Evolutionary conservation across 768 basidiomycete genomes (phyloP).

Genomic region (Xerocomus spinulosus): DNA sequence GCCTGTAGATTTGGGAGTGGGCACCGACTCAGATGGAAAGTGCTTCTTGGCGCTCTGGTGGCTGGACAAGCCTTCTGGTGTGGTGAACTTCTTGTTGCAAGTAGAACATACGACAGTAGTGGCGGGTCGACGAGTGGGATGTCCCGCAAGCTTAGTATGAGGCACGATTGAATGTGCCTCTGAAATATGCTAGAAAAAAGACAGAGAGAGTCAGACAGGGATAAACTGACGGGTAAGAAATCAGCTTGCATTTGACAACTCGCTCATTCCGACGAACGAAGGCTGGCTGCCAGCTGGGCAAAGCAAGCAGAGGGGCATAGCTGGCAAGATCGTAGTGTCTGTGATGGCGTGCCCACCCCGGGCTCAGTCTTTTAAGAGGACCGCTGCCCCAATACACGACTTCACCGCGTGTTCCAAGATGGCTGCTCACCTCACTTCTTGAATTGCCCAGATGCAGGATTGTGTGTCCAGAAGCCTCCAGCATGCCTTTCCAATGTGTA

Average conservation of each 20-base stretch:
- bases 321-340: slow-evolving; percentile 14
- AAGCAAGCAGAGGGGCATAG: slow-evolving; percentile 24
- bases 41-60: slow-evolving; percentile 26
- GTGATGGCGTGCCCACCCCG: slow-evolving; percentile 10
- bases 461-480: slow-evolving; percentile 21
- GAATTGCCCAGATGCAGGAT: slow-evolving; percentile 19
- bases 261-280: slow-evolving; percentile 17
- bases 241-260: slow-evolving; percentile 16
- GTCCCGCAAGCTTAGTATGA: neutral
- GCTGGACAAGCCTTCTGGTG: slow-evolving; percentile 11
- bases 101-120: slow-evolving; percentile 18
- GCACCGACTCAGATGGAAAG: slow-evolving; percentile 6
- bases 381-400: slow-evolving; percentile 31
- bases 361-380: slow-evolving; percentile 28
- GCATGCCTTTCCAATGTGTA: slow-evolving; percentile 26
- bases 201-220: slow-evolving; percentile 6
- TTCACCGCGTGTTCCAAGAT: slow-evolving; percentile 27
- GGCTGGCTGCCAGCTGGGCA: slow-evolving; percentile 23
- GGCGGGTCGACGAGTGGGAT: slow-evolving; percentile 1
- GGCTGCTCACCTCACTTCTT: slow-evolving; percentile 26
- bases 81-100: slow-evolving; percentile 25
- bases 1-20: slow-evolving; percentile 2
- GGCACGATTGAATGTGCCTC: slow-evolving; percentile 11
- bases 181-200: slow-evolving; percentile 20
- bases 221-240: neutral